Conservation (phyloP, 495 filamentous ascomycete genomes). For the Platismatia glauca region DNA sequence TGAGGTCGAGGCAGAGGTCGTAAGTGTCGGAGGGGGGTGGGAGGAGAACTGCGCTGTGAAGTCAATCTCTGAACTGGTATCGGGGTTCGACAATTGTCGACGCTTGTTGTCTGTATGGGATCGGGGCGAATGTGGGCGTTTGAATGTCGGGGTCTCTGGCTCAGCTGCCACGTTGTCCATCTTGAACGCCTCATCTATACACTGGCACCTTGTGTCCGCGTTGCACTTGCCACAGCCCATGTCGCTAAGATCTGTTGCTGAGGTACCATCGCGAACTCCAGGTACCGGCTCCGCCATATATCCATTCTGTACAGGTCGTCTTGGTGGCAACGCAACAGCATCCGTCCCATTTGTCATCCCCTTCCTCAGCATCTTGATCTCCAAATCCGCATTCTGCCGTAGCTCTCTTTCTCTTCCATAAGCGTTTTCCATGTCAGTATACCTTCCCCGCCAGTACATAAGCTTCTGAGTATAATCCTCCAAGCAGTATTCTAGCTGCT, state of each 20-base stretch:
- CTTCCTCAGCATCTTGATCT: constrained; percentile 35
- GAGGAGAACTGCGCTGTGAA: constrained; percentile 59
- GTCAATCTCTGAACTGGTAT: constrained; percentile 60
- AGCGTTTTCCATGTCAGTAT: constrained; percentile 16
- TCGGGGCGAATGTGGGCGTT: constrained; percentile 31
- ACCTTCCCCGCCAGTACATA: constrained; percentile 15
- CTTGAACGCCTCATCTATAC: constrained; percentile 56
- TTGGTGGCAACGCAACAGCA: constrained; percentile 27
- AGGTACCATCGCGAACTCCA: background rate
- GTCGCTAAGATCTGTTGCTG: constrained; percentile 28
- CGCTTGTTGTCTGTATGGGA: constrained; percentile 29
- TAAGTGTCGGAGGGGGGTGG: constrained; percentile 26
- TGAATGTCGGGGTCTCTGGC: constrained; percentile 14
- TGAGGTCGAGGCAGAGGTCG: constrained; percentile 29
- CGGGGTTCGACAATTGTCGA: constrained; percentile 30
- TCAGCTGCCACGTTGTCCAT: constrained; percentile 17
- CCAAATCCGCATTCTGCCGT: constrained; percentile 33
- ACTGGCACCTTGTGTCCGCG: constrained; percentile 51
- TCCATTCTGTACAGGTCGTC: constrained; percentile 4
- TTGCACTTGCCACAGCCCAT: constrained; percentile 59
- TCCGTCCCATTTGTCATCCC: constrained; percentile 21
- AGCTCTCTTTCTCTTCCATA: constrained; percentile 34
- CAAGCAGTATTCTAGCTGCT: constrained; percentile 40
- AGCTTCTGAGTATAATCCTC: constrained; percentile 13
- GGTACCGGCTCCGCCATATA: background rate